Percentiles rank a stretch among this genome's conserved stretches.
Conservation (phyloP, 306 rosid species). For the Fragaria nilgerrensis region DNA sequence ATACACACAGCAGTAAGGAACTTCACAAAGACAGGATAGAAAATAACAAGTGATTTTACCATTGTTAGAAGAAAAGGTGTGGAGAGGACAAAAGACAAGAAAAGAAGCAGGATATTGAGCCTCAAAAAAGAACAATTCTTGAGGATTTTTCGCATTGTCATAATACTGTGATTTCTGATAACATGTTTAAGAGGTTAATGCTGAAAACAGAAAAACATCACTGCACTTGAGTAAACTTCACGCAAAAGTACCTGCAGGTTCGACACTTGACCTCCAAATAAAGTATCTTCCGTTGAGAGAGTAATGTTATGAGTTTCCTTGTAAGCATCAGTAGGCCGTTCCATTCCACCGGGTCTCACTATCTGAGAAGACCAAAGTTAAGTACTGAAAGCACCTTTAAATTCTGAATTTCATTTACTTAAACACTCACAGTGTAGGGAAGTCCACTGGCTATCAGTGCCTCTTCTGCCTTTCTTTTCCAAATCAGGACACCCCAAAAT, state of each 20-base stretch:
- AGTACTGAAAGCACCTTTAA: conserved; percentile 17
- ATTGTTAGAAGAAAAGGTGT: not conserved
- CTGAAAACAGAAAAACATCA: conserved; percentile 12
- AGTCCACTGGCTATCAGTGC: conserved; percentile 86
- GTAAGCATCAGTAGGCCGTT: conserved; percentile 95
- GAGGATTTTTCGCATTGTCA: not conserved
- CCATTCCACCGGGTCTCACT: conserved; percentile 99
- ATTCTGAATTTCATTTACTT: not conserved
- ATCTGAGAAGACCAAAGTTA: conserved; percentile 53
- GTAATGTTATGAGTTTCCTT: conserved; percentile 91
- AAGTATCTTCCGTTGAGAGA: conserved; percentile 77
- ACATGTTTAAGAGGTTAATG: not conserved
- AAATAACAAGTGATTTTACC: not conserved
- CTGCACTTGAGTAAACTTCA: conserved; percentile 3
- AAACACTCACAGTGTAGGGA: conserved; percentile 78
- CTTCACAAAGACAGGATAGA: not conserved
- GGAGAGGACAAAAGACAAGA: not conserved
- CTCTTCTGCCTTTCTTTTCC: conserved; percentile 99
- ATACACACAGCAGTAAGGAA: not conserved
- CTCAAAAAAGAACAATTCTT: not conserved
- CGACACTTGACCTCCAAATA: conserved; percentile 95
- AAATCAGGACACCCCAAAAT: conserved; percentile 93
- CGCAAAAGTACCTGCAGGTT: conserved; percentile 75
- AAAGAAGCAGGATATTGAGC: not conserved
- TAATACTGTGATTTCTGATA: not conserved